A percentile compares a stretch with the other conserved stretches of the same genome.
Evolutionary conservation across 352 stramenopile species (phyloP).

Genomic region (Phytophthora rubi): DNA sequence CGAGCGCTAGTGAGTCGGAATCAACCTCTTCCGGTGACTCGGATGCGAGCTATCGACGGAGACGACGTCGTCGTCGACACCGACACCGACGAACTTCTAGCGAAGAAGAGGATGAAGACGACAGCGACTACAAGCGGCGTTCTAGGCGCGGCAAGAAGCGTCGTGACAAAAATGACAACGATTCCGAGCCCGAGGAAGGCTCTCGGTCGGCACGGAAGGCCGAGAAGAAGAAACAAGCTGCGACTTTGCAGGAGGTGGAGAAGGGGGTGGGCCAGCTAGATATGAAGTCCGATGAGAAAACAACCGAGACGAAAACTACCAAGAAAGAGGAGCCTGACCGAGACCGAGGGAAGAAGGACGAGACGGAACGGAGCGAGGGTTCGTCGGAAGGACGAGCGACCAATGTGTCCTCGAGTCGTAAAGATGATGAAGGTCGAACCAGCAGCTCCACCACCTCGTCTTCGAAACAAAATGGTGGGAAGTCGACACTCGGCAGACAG

Average conservation of each 20-base stretch:
- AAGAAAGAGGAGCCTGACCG: slow-evolving; percentile 29
- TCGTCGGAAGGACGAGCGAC: slow-evolving; percentile 33
- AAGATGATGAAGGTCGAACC: slow-evolving; percentile 63
- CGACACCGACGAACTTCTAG: slow-evolving; percentile 55
- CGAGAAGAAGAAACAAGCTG: slow-evolving; percentile 37
- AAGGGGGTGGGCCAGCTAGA: slow-evolving; percentile 48
- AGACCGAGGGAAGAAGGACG: slow-evolving; percentile 30
- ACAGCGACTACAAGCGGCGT: slow-evolving; percentile 59
- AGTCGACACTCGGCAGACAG: slow-evolving; percentile 66
- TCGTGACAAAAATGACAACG: slow-evolving; percentile 43
- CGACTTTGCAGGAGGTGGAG: slow-evolving; percentile 31
- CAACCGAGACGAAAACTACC: slow-evolving; percentile 18
- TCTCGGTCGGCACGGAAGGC: slow-evolving; percentile 38
- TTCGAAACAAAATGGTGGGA: slow-evolving; percentile 37
- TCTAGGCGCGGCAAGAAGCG: slow-evolving; percentile 47
- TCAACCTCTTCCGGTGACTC: slow-evolving; percentile 61
- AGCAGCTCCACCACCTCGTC: slow-evolving; percentile 35
- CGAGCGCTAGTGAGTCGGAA: slow-evolving; percentile 57
- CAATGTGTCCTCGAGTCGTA: slow-evolving; percentile 37
- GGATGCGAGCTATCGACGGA: slow-evolving; percentile 44
- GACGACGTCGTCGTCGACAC: slow-evolving; percentile 49
- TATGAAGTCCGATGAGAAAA: slow-evolving; percentile 36
- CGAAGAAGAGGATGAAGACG: slow-evolving; percentile 61
- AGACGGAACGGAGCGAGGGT: slow-evolving; percentile 32
- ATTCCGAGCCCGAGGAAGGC: slow-evolving; percentile 40